Evolutionary conservation across 805 yeast genomes (phyloP), one percentile per base, ranked within the genome.

Genomic region (Nakazawaea holstii): DNA sequence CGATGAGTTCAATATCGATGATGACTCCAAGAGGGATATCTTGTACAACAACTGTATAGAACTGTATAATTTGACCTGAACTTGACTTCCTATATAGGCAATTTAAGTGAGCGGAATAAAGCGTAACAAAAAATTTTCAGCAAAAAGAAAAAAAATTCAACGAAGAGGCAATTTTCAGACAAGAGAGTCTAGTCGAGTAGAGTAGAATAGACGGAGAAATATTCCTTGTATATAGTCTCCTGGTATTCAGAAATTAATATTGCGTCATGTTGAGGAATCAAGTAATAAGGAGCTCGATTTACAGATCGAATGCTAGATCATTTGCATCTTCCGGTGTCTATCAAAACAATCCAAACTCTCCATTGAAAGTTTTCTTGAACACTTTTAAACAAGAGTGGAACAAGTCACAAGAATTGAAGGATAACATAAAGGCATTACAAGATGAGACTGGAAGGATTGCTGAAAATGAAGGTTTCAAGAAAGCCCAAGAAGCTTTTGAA

Each of bases 381-480:
- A 92, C 98, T 0, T 94, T 94, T 72, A 84, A 78, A 61, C 74
- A 76, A 50, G 99, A 94, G 69, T 91, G 96, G 83, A 82, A 85
- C 63, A 92, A 94, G 65, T 83, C 90, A 43, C 77, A 78, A 60
- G 98, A 94, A 64, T 76, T 94, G 51, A 95, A 91, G 60, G 90
- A 88, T 48, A 89, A 90, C 58, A 89, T 94, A 61, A 94, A 92
- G 67, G 95, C 96, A 13, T 75, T 94, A 47, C 95, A 89, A 63
- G 97, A 91, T 67, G 98, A 95, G 55, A 88, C 97, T 3, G 98
- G 96, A 36, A 81, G 90, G 58, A 77, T 94, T 64, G 88, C 96
- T 30, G 98, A 94, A 57, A 84, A 94, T 43, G 97, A 90, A 46
- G 95, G 98, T 2, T 91, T 87, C 70, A 87, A 84, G 64, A 80